Base-by-base conservation (phyloP, 345 rosid genomes). In the Linum tenue region DNA sequence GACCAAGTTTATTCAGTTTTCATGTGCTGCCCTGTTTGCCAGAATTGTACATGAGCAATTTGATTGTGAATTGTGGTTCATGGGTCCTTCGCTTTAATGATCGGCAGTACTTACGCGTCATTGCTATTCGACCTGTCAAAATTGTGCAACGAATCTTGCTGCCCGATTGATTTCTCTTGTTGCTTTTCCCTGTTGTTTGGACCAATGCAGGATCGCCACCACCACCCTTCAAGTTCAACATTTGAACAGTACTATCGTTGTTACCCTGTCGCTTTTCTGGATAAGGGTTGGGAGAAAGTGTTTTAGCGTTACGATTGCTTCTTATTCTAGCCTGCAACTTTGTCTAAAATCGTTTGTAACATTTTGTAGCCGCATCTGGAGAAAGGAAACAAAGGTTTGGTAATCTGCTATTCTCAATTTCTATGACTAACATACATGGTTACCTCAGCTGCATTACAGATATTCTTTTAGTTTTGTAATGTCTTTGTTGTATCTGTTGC, bases 331-430 rank as follows among this genome's bases (percentile, higher is more conserved):
- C 39, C 36, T 39, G 37, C 38, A 60, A 11, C 17, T 53, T 40
- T 60, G 38, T 64, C 31, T 22, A 0, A 22, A 22, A 22, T 56
- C 67, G 58, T 22, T 22, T 22, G 70, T 53, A 55, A 5, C 5
- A 37, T 64, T 56, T 2, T 77, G 70, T 84, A 84, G 89, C 78
- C 81, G 6, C 87, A 84, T 77, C 80, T 86, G 71, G 89, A 84
- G 68, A 84, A 72, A 60, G 92, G 92, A 44, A 83, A 84, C 73
- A 86, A 81, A 78, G 79, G 89, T 84, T 73, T 43, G 76, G 56
- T 22, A 22, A 50, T 65, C 58, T 60, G 62, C 56, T 37, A 51
- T 10, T 37, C 5, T 56, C 15, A 11, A 42, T 2, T 22, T 22
- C 31, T 22, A 22, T 22, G 31, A 22, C 31, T 22, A 22, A 22